Base-by-base conservation (phyloP, 331 rosid genomes). In the Phaseolus coccineus region DNA sequence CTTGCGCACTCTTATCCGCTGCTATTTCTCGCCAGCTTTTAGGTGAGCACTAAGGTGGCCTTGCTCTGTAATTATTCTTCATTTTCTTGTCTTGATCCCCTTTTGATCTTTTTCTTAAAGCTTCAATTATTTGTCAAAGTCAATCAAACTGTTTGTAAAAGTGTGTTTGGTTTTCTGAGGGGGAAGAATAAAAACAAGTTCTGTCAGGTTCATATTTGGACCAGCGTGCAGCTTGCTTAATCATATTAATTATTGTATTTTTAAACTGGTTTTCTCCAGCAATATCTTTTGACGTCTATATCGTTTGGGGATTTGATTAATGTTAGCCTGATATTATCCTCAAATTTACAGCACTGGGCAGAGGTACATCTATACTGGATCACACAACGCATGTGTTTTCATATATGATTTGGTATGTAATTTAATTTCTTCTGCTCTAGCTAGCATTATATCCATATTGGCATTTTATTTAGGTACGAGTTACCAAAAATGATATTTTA, bases 281-380 rank as follows among this genome's bases (percentile, higher is more conserved):
- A 13, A 40, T 10, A 52, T 19, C 27, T 59, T 48, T 28, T 69
- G 55, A 62, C 25, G 27, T 76, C 22, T 67, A 35, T 37, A 48
- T 1, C 73, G 46, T 81, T 81, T 62, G 67, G 48, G 57, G 42
- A 63, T 33, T 10, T 57, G 48, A 77, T 37, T 53, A 19, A 11
- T 31, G 37, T 64, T 56, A 66, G 6, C 48, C 50, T 80, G 50
- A 69, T 65, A 33, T 53, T 78, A 46, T 40, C 64, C 51, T 80
- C 24, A 65, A 76, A 77, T 77, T 84, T 85, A 90, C 98, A 95
- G 98, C 93, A 95, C 98, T 27, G 99, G 99, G 58, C 99, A 90
- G 85, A 92, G 91, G 93, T 95, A 93, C 90, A 95, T 95, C 85
- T 95, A 92, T 81, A 95, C 98, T 30, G 97, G 97, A 73, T 95